These are phyloP conservation scores for Spergularia marina DNA, from an alignment of 148 eudicot species.

Conservation along the genomic window DNA sequence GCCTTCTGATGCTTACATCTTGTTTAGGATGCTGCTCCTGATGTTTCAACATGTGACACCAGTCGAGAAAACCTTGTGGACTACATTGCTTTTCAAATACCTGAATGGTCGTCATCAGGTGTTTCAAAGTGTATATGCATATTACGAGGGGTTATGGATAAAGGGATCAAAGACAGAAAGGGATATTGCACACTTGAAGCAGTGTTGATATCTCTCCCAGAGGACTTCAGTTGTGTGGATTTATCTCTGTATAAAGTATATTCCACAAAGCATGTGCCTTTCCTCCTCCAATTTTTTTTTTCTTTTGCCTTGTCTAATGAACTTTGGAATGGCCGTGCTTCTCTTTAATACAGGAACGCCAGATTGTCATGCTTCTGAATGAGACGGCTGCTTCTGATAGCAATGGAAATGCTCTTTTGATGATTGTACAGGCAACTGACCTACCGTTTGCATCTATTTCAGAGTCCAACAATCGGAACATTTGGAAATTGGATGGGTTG, in stretches of 20 bases:
- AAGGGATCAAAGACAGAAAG: slow-evolving; percentile 32
- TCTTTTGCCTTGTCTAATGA: not conserved
- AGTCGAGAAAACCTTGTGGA: slow-evolving; percentile 43
- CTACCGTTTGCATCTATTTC: slow-evolving; percentile 65
- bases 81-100: slow-evolving; percentile 68
- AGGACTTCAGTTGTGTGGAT: slow-evolving; percentile 77
- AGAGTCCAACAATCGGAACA: slow-evolving; percentile 29
- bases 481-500: slow-evolving; percentile 65
- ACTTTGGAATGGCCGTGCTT: not conserved
- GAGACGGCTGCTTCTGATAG: slow-evolving; percentile 58
- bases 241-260: slow-evolving; percentile 85
- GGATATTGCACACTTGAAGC: slow-evolving; percentile 53
- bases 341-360: slow-evolving; percentile 62
- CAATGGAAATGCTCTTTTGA: slow-evolving; percentile 62
- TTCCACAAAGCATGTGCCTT: not conserved
- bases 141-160: slow-evolving; percentile 50
- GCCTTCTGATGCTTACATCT: slow-evolving; percentile 14
- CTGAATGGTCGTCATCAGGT: slow-evolving; percentile 59
- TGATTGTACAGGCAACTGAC: slow-evolving; percentile 57
- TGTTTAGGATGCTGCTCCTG: slow-evolving; percentile 48
- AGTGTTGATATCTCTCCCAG: slow-evolving; percentile 61
- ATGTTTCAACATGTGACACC: slow-evolving; percentile 32
- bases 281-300: not conserved
- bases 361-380: slow-evolving; percentile 72
- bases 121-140: slow-evolving; percentile 66